Evolutionary conservation across 768 basidiomycete genomes (phyloP).

Genomic region (Hypsizygus marmoreus): DNA sequence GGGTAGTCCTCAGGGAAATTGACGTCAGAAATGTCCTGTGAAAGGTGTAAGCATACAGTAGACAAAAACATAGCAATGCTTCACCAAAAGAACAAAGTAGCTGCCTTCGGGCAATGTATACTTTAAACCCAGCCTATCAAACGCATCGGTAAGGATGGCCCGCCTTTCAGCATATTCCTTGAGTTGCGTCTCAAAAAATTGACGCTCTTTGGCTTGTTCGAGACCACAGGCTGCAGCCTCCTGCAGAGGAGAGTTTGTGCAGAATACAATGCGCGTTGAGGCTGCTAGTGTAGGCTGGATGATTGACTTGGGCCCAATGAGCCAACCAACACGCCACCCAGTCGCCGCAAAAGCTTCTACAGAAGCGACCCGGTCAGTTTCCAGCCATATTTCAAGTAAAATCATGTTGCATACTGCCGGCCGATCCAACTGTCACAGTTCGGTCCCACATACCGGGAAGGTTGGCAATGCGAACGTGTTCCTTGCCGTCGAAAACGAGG

Average conservation of each 20-base stretch:
- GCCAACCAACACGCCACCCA: slow-evolving; percentile 97
- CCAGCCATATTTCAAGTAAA: neutral
- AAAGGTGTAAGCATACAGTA: neutral
- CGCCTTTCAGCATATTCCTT: slow-evolving; percentile 82
- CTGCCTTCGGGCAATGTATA: slow-evolving; percentile 89
- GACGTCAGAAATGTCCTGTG: slow-evolving; percentile 74
- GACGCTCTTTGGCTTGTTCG: slow-evolving; percentile 69
- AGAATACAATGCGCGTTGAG: slow-evolving; percentile 93
- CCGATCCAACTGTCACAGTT: slow-evolving; percentile 94
- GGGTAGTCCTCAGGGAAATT: slow-evolving; percentile 84
- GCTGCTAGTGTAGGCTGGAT: slow-evolving; percentile 88
- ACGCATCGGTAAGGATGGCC: slow-evolving; percentile 69
- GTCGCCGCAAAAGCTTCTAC: slow-evolving; percentile 95
- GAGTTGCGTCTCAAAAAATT: slow-evolving; percentile 79
- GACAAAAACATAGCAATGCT: slow-evolving; percentile 21
- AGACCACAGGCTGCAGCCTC: slow-evolving; percentile 92
- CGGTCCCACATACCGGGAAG: slow-evolving; percentile 99
- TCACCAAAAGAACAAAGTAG: slow-evolving; percentile 88
- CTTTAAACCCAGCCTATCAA: slow-evolving; percentile 80
- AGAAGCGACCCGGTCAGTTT: slow-evolving; percentile 3
- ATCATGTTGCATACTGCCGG: slow-evolving; percentile 67
- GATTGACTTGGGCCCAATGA: slow-evolving; percentile 83
- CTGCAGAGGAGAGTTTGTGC: slow-evolving; percentile 91
- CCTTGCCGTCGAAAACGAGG: slow-evolving; percentile 82
- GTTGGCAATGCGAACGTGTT: slow-evolving; percentile 90